Base-by-base conservation (phyloP, 495 filamentous ascomycete species). In the Talaromyces borbonicus region DNA sequence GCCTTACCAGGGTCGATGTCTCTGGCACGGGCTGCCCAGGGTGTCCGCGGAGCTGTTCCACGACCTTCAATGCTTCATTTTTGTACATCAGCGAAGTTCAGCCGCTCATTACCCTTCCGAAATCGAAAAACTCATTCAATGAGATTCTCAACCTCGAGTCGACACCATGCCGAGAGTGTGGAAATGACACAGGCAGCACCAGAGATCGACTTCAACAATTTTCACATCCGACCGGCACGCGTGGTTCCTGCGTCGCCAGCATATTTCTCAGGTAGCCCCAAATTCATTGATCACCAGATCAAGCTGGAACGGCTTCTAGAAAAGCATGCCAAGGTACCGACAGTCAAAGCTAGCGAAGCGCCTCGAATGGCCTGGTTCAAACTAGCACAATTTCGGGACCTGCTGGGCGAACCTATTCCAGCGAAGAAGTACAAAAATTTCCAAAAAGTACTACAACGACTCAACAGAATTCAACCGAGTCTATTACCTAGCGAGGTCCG, bases 181-280 rank as follows among this genome's bases (percentile, higher is more conserved):
- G 60, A 42, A 63, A 56, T 65, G 46, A 51, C 51, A 9, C 43
- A 31, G 16, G 68, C 71, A 23, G 73, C 74, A 7, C 65, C 69
- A 5, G 59, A 68, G 50, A 69, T 74, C 52, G 59, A 74, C 46
- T 68, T 72, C 48, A 31, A 43, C 20, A 48, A 49, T 9, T 60
- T 68, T 44, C 18, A 42, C 8, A 22, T 47, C 12, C 48, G 39
- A 20, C 63, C 69, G 40, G 79, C 85, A 47, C 85, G 92, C 43
- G 68, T 93, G 20, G 68, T 94, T 27, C 92, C 92, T 14, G 72
- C 75, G 0, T 95, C 92, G 6, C 83, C 86, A 2, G 87, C 90
- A 37, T 99, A 97, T 67, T 99, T 97, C 73, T 90, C 87, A 50
- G 83, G 80, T 25, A 83, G 77, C 30, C 84, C 89, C 2, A 68